A percentile compares a stretch with the other conserved stretches of the same genome.
phyloP scores from a whole-genome alignment of 805 yeast species.

The Suhomyces canberraensis region DNA sequence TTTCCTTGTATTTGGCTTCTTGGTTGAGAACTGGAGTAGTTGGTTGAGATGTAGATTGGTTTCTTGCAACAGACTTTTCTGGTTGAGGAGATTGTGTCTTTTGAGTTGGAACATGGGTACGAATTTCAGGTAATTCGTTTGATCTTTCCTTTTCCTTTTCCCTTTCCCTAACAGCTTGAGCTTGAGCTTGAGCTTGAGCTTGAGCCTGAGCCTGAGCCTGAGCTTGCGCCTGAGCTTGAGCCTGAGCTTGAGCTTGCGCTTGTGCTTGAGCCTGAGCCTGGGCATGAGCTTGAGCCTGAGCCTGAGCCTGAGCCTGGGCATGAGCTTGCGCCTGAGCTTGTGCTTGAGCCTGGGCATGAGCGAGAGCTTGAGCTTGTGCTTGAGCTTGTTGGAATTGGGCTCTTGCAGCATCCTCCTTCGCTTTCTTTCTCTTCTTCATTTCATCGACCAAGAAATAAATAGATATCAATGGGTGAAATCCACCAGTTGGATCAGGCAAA shows the following conservation, averaged over 20 bases:
- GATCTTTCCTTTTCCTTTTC: too few species aligned
- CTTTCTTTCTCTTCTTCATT: constrained; percentile 66
- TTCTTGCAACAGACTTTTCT: not conserved
- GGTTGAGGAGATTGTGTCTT: constrained; percentile 1
- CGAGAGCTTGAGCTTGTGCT: constrained; percentile 7
- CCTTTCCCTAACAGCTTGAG: constrained; percentile 2
- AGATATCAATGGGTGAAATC: constrained; percentile 84
- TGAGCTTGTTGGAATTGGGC: constrained; percentile 22
- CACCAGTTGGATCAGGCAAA: constrained; percentile 74
- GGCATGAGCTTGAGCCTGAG: constrained; percentile 4
- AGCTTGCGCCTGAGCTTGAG: constrained; percentile 7
- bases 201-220: not conserved
- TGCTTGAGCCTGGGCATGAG: constrained; percentile 3
- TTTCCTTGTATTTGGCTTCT: not conserved
- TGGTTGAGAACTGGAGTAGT: not conserved
- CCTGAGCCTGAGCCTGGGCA: constrained; percentile 7
- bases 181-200: constrained; percentile 3
- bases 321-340: constrained; percentile 5
- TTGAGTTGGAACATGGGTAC: not conserved
- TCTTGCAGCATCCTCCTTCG: constrained; percentile 49
- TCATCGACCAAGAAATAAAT: constrained; percentile 85
- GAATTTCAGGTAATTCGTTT: not conserved
- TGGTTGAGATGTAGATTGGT: not conserved
- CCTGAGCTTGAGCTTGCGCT: constrained; percentile 4
- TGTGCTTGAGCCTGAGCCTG: constrained; percentile 9